These are phyloP conservation scores for Cryptococcus sp. DNA, from an alignment of 1,284 basidiomycete species.

Conservation along the genomic window DNA sequence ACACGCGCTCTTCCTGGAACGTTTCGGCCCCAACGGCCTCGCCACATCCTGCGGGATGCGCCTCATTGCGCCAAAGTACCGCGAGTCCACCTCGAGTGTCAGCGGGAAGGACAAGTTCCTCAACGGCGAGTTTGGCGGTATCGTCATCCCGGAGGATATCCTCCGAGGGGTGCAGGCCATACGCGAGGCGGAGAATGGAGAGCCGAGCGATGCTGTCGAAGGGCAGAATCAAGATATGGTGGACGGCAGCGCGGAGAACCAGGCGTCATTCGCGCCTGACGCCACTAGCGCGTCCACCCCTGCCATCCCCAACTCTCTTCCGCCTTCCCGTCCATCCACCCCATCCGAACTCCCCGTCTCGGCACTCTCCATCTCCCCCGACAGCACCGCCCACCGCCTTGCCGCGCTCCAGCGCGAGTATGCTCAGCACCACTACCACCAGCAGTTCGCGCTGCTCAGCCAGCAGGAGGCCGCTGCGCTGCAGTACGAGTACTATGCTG, in stretches of 20 bases:
- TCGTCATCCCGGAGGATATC: slow-evolving; percentile 19
- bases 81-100: neutral
- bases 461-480: neutral
- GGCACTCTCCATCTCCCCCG: neutral
- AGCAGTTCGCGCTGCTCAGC: neutral
- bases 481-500: neutral
- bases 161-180: slow-evolving; percentile 6
- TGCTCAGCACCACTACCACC: neutral
- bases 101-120: neutral
- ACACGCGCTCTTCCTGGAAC: slow-evolving; percentile 21
- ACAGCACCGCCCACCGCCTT: neutral
- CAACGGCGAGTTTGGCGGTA: slow-evolving; percentile 12
- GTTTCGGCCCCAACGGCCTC: slow-evolving; percentile 27
- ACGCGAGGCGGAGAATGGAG: neutral
- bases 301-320: neutral
- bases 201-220: neutral
- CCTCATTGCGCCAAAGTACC: slow-evolving; percentile 22
- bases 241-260: neutral
- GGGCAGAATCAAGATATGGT: slow-evolving; percentile 1
- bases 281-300: neutral
- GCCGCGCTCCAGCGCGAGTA: neutral
- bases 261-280: neutral
- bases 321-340: neutral
- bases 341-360: neutral
- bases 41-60: slow-evolving; percentile 14